Base-by-base conservation (phyloP, 371 early-diverging fungal genomes). In the Blakeslea trispora region DNA sequence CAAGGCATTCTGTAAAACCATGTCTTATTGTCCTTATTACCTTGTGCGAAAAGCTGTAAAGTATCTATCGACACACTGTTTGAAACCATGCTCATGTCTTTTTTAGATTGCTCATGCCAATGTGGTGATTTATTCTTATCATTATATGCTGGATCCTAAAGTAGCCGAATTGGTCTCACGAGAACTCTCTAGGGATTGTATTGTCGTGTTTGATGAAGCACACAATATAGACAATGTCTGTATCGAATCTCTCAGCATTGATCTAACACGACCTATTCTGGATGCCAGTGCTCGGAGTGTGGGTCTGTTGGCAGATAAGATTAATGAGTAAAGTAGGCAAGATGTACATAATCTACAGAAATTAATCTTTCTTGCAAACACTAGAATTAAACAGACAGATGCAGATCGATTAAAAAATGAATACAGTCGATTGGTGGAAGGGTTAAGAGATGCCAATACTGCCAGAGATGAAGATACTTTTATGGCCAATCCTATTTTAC, bases 181-280 rank as follows among this genome's bases (percentile, higher is more conserved):
- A 72, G 95, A 97, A 57, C 59, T 99, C 24, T 86, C 92, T n/a
- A 91, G 89, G 68, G 94, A 99, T 57, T 85, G 90, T 52, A 96
- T 99, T 53, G 94, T 99, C 6, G 95, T 99, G 4, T 99, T 99
- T 83, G 99, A 99, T 77, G 99, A 99, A 70, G 99, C 99, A 3
- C 99, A 99, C 80, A 99, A 99, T 69, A 99, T 99, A 55, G 98
- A 95, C 75, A 96, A 95, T 77, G 97, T 96, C 5, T 99, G 99
- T 74, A 97, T 99, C 41, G 99, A 99, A 57, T 90, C 97, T 3
- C 70, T 99, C 44, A 94, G 95, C 61, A 87, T 99, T 54, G 97
- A 99, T 68, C 78, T 99, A 19, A 93, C 88, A 23, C 77, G 95
- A 45, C 92, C 91, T 10, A 91, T 89, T 45, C 75, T 99, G 53